Conservation (phyloP, 805 yeast genomes). For the Teunomyces aglyptinius region DNA sequence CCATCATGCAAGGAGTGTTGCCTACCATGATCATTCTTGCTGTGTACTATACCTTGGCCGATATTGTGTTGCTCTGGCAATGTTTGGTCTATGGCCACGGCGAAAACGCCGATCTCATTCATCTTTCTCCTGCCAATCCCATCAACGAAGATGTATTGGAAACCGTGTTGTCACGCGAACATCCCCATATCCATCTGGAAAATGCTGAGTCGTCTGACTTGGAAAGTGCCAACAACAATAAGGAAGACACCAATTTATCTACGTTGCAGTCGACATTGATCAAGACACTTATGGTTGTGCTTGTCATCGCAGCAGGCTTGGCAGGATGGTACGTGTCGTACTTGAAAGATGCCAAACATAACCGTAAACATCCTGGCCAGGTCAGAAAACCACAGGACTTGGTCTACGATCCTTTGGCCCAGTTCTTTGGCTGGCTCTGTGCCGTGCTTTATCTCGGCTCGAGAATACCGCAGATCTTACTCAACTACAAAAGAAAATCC, state of each 20-base stretch:
- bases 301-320: conserved; percentile 75
- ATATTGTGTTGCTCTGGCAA: conserved; percentile 77
- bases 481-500: conserved; percentile 82
- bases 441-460: conserved; percentile 81
- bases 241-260: conserved; percentile 13
- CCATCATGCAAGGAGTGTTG: conserved; percentile 81
- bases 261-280: conserved; percentile 20
- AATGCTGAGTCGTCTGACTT: conserved; percentile 21
- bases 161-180: conserved; percentile 50
- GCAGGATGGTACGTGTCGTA: conserved; percentile 83
- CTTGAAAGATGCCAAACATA: conserved; percentile 40
- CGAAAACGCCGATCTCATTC: conserved; percentile 63
- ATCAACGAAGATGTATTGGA: conserved; percentile 67
- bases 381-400: conserved; percentile 41
- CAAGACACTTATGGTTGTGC: conserved; percentile 52
- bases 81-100: conserved; percentile 77
- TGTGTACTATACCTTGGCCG: conserved; percentile 89
- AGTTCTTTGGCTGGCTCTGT: conserved; percentile 80
- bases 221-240: conserved; percentile 6
- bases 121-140: conserved; percentile 87
- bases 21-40: conserved; percentile 95
- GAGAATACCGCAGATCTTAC: conserved; percentile 84
- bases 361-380: conserved; percentile 27
- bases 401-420: conserved; percentile 75
- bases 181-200: conserved; percentile 13